Base-by-base conservation (phyloP, 83 land plant species). In the Larix sibirica region DNA sequence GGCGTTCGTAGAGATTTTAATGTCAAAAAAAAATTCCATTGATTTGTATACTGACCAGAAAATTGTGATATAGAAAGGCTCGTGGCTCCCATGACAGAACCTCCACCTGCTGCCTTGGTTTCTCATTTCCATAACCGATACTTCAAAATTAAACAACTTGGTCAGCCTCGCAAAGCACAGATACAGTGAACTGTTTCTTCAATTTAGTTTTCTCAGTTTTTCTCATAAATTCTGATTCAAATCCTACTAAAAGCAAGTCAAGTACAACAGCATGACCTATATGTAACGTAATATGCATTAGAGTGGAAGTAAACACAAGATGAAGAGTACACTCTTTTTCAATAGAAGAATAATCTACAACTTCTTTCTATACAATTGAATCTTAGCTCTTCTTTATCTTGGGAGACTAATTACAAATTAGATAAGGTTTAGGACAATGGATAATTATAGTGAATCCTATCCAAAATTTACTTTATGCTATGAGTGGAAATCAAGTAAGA, bases 11-110 rank as follows among this genome's bases (percentile, higher is more conserved):
- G 58, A 77, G 61, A 50, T 16, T 47, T 24, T 50, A 54, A 12
- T 54, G 14, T 54, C 58, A 12, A 54, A 13, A 54, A 50, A 12
- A 54, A 54, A 12, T 26, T 50, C 23, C 13, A 81, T 7, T 12
- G 20, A 68, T 8, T 20, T 65, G 18, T 47, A 12, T 44, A 23
- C 58, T 74, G 47, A 59, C 80, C 80, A 79, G 80, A 79, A 79
- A 79, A 79, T 79, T 79, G 42, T 59, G 62, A 60, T 58, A 79
- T 20, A 79, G 47, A 59, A 79, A 59, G 38, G 80, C 80, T 24
- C 80, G 38, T 56, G 80, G 80, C 24, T 79, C 42, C 64, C 80
- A 59, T 58, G 80, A 79, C 13, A 79, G 10, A 58, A 79, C 40
- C 20, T 79, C 80, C 80, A 79, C 64, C 64, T 31, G 26, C 26